These are phyloP conservation scores for Colletotrichum melonis DNA, from an alignment of 2,329 filamentous ascomycete genomes.

Conservation along the genomic window DNA sequence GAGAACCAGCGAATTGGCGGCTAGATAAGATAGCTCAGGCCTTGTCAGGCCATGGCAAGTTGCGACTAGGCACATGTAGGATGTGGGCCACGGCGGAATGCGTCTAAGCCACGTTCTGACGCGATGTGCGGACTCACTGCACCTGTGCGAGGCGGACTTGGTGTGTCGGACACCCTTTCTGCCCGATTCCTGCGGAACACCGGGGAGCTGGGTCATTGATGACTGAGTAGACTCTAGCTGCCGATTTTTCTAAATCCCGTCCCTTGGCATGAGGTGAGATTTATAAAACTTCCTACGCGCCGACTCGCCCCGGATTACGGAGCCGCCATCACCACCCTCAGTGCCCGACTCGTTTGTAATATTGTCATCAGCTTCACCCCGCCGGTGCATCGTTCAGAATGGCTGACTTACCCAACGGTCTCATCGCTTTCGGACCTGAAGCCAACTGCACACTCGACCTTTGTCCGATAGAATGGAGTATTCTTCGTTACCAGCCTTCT, in stretches of 20 bases:
- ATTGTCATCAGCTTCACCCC: not conserved
- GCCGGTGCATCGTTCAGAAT: not conserved
- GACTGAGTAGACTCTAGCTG: not conserved
- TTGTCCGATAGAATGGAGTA: constrained; percentile 54
- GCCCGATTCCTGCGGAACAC: constrained; percentile 16
- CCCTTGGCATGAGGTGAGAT: not conserved
- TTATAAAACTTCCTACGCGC: not conserved
- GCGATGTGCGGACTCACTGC: not conserved
- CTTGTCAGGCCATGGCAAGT: not conserved
- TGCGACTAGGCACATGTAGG: not conserved
- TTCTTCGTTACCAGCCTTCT: constrained; percentile 55
- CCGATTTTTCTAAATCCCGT: not conserved
- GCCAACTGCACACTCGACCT: constrained; percentile 59
- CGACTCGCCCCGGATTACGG: not conserved
- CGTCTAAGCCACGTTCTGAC: constrained; percentile 11
- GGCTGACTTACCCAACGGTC: constrained; percentile 22
- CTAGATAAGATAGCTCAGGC: not conserved
- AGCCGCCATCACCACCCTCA: not conserved
- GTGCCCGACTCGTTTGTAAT: not conserved
- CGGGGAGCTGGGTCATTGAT: not conserved
- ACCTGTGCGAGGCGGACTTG: not conserved
- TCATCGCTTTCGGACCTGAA: constrained; percentile 51
- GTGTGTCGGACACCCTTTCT: not conserved
- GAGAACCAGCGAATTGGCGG: not conserved
- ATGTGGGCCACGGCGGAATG: not conserved